Percentiles rank a stretch among this genome's conserved stretches.
Evolutionary conservation across 2,329 filamentous ascomycete species (phyloP).

Genomic region (Aspergillus tanneri): DNA sequence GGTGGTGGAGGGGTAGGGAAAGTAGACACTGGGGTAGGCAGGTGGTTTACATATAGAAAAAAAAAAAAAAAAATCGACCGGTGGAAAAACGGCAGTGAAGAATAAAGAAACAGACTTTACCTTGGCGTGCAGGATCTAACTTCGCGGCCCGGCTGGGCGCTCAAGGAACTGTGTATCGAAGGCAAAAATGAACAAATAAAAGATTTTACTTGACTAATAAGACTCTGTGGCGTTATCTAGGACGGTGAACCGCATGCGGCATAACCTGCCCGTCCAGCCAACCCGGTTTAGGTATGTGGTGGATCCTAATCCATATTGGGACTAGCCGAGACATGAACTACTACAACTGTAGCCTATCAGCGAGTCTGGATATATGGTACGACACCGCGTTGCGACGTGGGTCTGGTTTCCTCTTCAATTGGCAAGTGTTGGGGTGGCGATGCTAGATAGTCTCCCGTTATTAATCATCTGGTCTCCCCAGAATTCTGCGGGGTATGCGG

Average conservation of each 20-base stretch:
- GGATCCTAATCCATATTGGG: not conserved
- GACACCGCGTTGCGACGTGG: not conserved
- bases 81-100: not conserved
- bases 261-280: not conserved
- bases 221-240: conserved; percentile 11
- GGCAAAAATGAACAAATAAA: not conserved
- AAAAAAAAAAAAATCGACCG: not conserved
- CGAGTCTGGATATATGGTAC: not conserved
- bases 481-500: no score
- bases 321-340: not conserved
- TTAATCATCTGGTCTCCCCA: no score
- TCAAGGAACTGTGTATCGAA: not conserved
- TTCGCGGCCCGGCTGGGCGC: not conserved
- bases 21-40: not conserved
- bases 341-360: not conserved
- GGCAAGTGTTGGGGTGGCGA: no score
- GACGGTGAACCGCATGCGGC: conserved; percentile 5
- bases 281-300: not conserved
- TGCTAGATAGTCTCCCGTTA: no score
- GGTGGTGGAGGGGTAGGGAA: not conserved
- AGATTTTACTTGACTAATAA: conserved; percentile 10
- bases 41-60: not conserved
- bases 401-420: no score
- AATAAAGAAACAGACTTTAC: not conserved
- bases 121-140: not conserved